phyloP scores from a whole-genome alignment of 1,284 basidiomycete genomes.

The Lentinula novae-zelandiae region DNA sequence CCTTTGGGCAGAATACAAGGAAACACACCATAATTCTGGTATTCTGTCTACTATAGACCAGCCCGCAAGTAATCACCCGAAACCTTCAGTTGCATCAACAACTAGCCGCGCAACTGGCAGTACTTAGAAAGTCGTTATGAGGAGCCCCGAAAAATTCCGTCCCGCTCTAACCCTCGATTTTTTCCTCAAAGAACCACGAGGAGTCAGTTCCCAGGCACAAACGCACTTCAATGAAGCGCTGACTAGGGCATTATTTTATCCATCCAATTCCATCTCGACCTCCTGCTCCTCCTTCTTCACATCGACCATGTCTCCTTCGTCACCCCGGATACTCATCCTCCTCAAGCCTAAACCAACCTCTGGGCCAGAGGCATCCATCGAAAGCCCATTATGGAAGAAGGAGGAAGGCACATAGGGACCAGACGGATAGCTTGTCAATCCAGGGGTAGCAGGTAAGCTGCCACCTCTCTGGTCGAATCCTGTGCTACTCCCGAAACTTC shows the following conservation, averaged over 20 bases:
- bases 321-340: conserved; percentile 8
- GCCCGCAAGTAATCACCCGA: too few species aligned
- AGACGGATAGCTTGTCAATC: background rate
- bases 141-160: too few species aligned
- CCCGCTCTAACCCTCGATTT: too few species aligned
- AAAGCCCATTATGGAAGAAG: background rate
- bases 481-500: background rate
- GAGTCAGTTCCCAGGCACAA: background rate
- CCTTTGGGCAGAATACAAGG: too few species aligned
- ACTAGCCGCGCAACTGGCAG: too few species aligned
- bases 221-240: background rate
- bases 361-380: conserved; percentile 4
- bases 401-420: background rate
- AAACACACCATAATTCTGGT: too few species aligned
- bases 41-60: too few species aligned
- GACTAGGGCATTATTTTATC: background rate
- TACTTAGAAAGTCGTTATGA: too few species aligned
- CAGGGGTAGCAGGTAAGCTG: conserved; percentile 1
- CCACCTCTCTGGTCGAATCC: background rate
- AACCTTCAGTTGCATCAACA: too few species aligned
- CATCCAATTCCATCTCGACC: conserved; percentile 3
- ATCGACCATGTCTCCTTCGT: background rate
- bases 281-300: conserved; percentile 4
- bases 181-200: too few species aligned
- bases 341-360: conserved; percentile 5